These are phyloP conservation scores for Vitis vinifera DNA, from an alignment of 164 flowering plant species.

Conservation along the genomic window DNA sequence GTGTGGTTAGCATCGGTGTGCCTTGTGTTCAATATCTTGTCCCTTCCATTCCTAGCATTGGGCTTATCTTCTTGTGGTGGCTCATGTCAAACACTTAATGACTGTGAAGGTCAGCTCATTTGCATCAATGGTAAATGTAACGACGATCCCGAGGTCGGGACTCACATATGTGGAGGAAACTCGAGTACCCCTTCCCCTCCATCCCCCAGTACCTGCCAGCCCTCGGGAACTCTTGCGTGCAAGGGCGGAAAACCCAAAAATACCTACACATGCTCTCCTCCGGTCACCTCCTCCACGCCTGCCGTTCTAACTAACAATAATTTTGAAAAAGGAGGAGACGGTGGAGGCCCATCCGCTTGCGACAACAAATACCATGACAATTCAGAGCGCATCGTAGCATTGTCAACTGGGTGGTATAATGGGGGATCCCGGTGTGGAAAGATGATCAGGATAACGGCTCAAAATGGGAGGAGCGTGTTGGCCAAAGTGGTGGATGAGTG, in stretches of 20 bases:
- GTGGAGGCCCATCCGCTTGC: slow-evolving; percentile 24
- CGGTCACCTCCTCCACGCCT: slow-evolving; percentile 26
- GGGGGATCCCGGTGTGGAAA: slow-evolving; percentile 23
- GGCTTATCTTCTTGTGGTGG: slow-evolving; percentile 33
- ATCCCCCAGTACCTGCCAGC: neutral
- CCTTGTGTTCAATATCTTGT: neutral
- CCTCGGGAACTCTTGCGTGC: slow-evolving; percentile 7
- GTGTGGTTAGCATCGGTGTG: neutral
- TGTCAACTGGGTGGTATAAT: slow-evolving; percentile 42
- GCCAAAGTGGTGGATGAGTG: slow-evolving; percentile 51
- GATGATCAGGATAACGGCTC: slow-evolving; percentile 24
- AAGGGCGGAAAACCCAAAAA: neutral
- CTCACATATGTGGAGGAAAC: slow-evolving; percentile 14
- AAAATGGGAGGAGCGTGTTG: slow-evolving; percentile 22
- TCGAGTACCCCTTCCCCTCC: neutral
- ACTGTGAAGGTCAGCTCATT: slow-evolving; percentile 37
- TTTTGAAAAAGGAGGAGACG: slow-evolving; percentile 28
- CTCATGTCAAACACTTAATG: slow-evolving; percentile 26
- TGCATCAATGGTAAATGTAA: slow-evolving; percentile 36
- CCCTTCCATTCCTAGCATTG: neutral
- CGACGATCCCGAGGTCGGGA: slow-evolving; percentile 33
- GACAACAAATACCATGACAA: slow-evolving; percentile 22
- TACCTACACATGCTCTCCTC: slow-evolving; percentile 31
- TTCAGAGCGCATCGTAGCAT: slow-evolving; percentile 27
- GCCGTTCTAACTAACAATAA: slow-evolving; percentile 28